These are phyloP conservation scores for Ophiostoma novo-ulmi DNA, from an alignment of 2,329 filamentous ascomycete species.

Conservation along the genomic window DNA sequence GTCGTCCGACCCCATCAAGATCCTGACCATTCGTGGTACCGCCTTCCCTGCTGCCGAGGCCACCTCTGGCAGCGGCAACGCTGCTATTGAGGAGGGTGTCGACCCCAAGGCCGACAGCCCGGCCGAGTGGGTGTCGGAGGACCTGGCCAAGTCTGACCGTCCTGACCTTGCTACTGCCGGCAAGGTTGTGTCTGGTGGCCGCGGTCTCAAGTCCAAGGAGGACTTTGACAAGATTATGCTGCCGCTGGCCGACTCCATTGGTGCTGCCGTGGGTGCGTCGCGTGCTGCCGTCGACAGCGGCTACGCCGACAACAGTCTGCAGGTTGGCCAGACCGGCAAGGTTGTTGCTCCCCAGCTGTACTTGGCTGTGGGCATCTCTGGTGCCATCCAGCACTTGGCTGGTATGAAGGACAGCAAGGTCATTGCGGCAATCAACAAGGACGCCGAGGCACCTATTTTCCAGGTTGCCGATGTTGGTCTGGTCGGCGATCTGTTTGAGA, in stretches of 20 bases:
- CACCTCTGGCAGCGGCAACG: conserved; percentile 53
- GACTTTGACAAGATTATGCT: conserved; percentile 92
- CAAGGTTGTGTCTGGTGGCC: conserved; percentile 86
- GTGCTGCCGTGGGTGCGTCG: conserved; percentile 92
- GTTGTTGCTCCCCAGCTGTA: conserved; percentile 96
- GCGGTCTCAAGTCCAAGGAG: conserved; percentile 95
- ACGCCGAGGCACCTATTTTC: conserved; percentile 94
- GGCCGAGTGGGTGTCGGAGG: conserved; percentile 89
- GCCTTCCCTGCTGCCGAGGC: conserved; percentile 73
- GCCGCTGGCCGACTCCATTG: conserved; percentile 84
- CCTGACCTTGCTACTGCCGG: conserved; percentile 87
- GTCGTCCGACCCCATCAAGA: conserved; percentile 76
- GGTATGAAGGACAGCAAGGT: conserved; percentile 99
- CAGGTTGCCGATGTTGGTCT: conserved; percentile 94
- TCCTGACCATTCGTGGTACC: conserved; percentile 89
- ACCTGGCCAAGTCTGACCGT: conserved; percentile 86
- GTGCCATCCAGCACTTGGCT: conserved; percentile 94
- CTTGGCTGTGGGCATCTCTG: conserved; percentile 90
- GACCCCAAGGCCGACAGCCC: conserved; percentile 71
- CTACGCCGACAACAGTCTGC: conserved; percentile 96
- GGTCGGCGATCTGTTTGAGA: conserved; percentile 92
- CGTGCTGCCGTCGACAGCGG: conserved; percentile 94
- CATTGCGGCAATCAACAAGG: conserved; percentile 98
- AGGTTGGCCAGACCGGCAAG: conserved; percentile 98
- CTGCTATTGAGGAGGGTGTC: conserved; percentile 73